A percentile compares a stretch with the other conserved stretches of the same genome.
Evolutionary conservation across 2,329 filamentous ascomycete species (phyloP).

Genomic region (Curvularia sp.): DNA sequence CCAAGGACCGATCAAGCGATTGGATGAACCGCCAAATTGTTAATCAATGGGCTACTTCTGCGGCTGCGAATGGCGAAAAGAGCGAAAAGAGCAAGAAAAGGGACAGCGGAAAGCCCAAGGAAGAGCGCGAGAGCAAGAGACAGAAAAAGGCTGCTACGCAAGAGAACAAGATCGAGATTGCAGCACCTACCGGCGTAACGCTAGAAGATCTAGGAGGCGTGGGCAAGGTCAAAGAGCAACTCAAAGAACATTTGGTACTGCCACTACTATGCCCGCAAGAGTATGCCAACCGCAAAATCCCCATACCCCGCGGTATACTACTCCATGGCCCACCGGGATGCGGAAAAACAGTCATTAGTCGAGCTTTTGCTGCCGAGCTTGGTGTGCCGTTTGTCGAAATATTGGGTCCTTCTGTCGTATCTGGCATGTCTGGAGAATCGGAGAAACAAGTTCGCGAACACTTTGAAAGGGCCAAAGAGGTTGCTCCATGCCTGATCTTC

Average conservation of each 20-base stretch:
- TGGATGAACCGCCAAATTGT: slow-evolving; percentile 72
- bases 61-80: slow-evolving; percentile 41
- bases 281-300: slow-evolving; percentile 70
- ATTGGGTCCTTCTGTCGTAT: slow-evolving; percentile 81
- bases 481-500: slow-evolving; percentile 89
- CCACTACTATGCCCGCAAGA: slow-evolving; percentile 73
- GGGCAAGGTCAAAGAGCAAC: slow-evolving; percentile 71
- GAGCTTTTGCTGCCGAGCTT: slow-evolving; percentile 77
- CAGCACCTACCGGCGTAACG: slow-evolving; percentile 71
- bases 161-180: slow-evolving; percentile 62
- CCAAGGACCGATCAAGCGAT: slow-evolving; percentile 54
- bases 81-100: slow-evolving; percentile 54
- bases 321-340: slow-evolving; percentile 85
- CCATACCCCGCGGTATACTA: slow-evolving; percentile 76
- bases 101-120: slow-evolving; percentile 60
- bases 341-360: slow-evolving; percentile 84
- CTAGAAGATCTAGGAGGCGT: slow-evolving; percentile 79
- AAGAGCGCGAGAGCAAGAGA: slow-evolving; percentile 72
- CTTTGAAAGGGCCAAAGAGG: slow-evolving; percentile 84
- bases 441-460: slow-evolving; percentile 85
- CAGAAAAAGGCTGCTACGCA: slow-evolving; percentile 58
- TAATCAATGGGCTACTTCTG: slow-evolving; percentile 60
- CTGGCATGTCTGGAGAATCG: slow-evolving; percentile 87
- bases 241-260: slow-evolving; percentile 74
- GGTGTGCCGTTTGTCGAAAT: slow-evolving; percentile 81